Evolutionary conservation across 2,329 filamentous ascomycete genomes (phyloP).

Genomic region (Claviceps sp.): DNA sequence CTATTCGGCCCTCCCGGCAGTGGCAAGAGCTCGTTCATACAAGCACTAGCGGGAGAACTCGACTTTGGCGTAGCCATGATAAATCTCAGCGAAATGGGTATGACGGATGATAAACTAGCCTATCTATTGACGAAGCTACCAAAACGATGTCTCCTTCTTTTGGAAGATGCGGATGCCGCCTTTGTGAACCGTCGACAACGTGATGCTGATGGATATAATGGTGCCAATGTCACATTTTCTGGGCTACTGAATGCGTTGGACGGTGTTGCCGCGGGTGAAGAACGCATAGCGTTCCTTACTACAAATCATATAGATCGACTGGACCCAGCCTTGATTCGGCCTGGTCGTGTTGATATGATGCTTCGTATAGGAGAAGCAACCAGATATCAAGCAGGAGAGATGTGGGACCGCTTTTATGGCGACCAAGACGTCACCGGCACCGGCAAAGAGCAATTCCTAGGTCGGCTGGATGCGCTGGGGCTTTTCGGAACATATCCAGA

Average conservation of each 20-base stretch:
- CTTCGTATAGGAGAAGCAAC: constrained; percentile 81
- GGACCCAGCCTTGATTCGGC: constrained; percentile 78
- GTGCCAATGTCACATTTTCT: constrained; percentile 86
- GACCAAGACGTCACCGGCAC: constrained; percentile 55
- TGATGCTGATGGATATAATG: constrained; percentile 71
- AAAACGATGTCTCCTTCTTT: constrained; percentile 63
- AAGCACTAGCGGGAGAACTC: constrained; percentile 81
- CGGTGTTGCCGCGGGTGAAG: constrained; percentile 87
- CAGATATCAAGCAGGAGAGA: constrained; percentile 65
- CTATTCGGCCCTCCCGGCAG: constrained; percentile 82
- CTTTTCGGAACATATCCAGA: constrained; percentile 48
- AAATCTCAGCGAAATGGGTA: constrained; percentile 76
- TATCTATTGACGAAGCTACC: constrained; percentile 78
- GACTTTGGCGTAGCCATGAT: constrained; percentile 89
- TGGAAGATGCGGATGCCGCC: constrained; percentile 87
- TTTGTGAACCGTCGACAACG: constrained; percentile 69
- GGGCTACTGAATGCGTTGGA: constrained; percentile 77
- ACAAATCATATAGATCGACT: constrained; percentile 88
- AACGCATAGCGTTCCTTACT: constrained; percentile 85
- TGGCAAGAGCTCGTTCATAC: constrained; percentile 92
- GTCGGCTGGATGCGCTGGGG: constrained; percentile 53
- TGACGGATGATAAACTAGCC: constrained; percentile 81
- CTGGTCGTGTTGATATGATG: constrained; percentile 88
- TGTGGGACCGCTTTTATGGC: constrained; percentile 94
- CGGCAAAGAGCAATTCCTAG: constrained; percentile 56